These are phyloP conservation scores for Nemania abortiva DNA, from an alignment of 2,329 filamentous ascomycete species.

Conservation along the genomic window DNA sequence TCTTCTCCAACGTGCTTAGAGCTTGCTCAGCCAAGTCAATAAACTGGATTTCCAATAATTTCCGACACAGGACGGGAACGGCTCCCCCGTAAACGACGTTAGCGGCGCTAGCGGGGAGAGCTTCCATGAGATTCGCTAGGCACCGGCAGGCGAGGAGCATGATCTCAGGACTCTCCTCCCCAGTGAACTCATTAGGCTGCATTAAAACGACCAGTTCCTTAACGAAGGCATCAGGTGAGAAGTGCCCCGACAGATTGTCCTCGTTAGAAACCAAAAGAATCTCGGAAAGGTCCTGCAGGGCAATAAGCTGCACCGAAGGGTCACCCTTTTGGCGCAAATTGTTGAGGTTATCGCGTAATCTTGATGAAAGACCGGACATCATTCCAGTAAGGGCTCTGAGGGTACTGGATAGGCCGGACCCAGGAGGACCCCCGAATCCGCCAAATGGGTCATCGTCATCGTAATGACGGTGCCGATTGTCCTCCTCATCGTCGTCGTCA, in stretches of 20 bases:
- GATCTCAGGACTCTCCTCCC: constrained; percentile 93
- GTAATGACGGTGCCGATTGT: constrained; percentile 67
- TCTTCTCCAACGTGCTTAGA: constrained; percentile 95
- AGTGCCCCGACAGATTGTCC: constrained; percentile 94
- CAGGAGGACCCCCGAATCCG: constrained; percentile 75
- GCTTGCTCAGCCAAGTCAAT: constrained; percentile 98
- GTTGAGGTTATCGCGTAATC: constrained; percentile 81
- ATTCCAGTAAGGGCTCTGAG: constrained; percentile 90
- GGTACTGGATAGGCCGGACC: constrained; percentile 79
- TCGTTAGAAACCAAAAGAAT: constrained; percentile 95
- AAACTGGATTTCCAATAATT: constrained; percentile 94
- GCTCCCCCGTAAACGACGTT: constrained; percentile 98
- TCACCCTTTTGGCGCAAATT: constrained; percentile 87
- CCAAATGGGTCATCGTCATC: constrained; percentile 75
- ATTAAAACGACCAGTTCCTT: constrained; percentile 94
- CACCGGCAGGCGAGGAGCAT: constrained; percentile 97
- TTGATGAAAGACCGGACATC: constrained; percentile 85
- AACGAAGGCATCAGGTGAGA: constrained; percentile 92
- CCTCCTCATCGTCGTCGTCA: constrained; percentile 64
- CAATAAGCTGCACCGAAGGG: constrained; percentile 87
- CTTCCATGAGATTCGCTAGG: constrained; percentile 97
- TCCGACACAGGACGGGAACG: constrained; percentile 93
- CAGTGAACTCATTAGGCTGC: constrained; percentile 85
- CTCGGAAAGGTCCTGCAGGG: constrained; percentile 92
- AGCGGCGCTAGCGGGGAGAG: constrained; percentile 88